Conservation (phyloP, 1,139 yeast genomes). For the Saccharomycopsis crataegensis region DNA sequence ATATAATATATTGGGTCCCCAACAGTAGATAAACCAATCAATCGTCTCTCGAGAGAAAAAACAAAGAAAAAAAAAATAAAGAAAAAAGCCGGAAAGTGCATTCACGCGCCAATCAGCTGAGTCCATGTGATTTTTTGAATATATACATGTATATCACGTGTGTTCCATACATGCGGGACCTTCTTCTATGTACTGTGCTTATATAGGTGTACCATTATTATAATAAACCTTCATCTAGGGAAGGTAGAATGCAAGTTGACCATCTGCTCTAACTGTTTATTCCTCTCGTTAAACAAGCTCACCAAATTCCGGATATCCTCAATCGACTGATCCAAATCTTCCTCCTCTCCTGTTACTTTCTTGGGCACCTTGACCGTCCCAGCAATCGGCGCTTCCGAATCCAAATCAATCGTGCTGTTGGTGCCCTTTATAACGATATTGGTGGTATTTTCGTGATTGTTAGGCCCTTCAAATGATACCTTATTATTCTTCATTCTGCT, state of each 20-base stretch:
- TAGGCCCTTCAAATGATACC: slow-evolving; percentile 1
- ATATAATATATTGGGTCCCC: no score
- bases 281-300: slow-evolving; percentile 14
- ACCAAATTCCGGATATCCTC: slow-evolving; percentile 16
- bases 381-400: neutral
- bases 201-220: no score
- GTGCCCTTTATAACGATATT: slow-evolving; percentile 12
- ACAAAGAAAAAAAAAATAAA: neutral
- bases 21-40: no score
- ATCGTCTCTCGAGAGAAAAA: neutral
- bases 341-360: slow-evolving; percentile 2
- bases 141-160: no score
- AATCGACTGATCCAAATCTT: slow-evolving; percentile 11
- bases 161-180: no score
- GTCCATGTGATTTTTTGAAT: no score
- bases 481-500: slow-evolving; percentile 6
- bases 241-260: neutral
- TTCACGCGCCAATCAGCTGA: neutral
- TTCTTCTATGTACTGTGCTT: no score
- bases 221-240: neutral
- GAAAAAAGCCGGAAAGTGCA: neutral
- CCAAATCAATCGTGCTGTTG: neutral
- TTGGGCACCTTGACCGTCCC: neutral
- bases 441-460: slow-evolving; percentile 3
- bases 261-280: slow-evolving; percentile 17